Conservation (phyloP, 768 basidiomycete species). For the Macrolepiota fuliginosa region DNA sequence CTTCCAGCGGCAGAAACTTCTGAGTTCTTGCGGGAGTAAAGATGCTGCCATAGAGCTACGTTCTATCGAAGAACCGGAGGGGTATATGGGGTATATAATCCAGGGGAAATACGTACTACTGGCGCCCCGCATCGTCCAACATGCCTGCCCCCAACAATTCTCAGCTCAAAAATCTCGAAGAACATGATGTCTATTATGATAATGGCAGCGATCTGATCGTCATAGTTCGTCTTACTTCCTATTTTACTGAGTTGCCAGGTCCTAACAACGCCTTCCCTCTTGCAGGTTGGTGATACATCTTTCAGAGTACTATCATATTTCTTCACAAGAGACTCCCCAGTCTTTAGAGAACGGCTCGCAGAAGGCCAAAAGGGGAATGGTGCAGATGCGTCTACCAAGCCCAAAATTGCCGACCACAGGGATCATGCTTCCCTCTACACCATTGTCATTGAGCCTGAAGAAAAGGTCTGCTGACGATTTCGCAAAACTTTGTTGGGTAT, state of each 20-base stretch:
- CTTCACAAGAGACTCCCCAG: no score
- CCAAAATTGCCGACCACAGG: background rate
- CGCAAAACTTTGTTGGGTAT: slow-evolving; percentile 51
- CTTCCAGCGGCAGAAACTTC: no score
- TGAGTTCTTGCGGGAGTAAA: no score
- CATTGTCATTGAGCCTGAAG: slow-evolving; percentile 29
- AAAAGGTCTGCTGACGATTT: slow-evolving; percentile 40
- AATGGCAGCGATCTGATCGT: background rate
- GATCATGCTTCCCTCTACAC: slow-evolving; percentile 19
- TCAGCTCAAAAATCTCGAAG: background rate
- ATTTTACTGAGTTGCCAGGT: background rate
- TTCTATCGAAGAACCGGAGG: no score
- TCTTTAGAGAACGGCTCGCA: slow-evolving; percentile 19
- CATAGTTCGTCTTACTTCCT: background rate
- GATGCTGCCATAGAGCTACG: no score
- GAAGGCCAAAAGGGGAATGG: slow-evolving; percentile 25
- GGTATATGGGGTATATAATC: no score
- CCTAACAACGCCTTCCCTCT: background rate
- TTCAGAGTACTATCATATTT: no score
- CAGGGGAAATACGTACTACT: no score
- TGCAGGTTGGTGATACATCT: no score
- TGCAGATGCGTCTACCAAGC: background rate
- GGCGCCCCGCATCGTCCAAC: no score
- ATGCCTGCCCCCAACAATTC: no score
- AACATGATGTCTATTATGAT: background rate